Evolutionary conservation across 495 filamentous ascomycete genomes (phyloP).

Genomic region (Penicillium bialowiezense): DNA sequence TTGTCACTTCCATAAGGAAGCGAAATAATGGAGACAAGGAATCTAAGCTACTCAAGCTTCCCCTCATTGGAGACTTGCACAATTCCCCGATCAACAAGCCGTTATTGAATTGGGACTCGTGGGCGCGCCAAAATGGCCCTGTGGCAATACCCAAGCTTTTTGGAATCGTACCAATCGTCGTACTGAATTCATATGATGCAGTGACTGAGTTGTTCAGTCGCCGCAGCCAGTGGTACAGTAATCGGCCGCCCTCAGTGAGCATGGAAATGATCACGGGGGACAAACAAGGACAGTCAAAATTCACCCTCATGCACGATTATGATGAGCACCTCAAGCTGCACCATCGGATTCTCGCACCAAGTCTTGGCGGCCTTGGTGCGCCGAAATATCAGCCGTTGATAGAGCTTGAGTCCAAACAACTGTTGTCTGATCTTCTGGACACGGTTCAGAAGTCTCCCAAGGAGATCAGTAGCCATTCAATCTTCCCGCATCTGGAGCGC

Average conservation of each 20-base stretch:
- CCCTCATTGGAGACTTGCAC: constrained; percentile 30
- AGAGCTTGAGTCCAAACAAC: constrained; percentile 28
- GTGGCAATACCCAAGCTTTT: constrained; percentile 26
- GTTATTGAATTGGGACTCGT: constrained; percentile 25
- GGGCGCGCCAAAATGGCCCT: constrained; percentile 23
- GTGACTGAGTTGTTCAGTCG: constrained; percentile 31
- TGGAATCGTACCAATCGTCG: constrained; percentile 28
- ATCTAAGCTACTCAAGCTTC: constrained; percentile 18
- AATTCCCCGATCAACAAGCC: constrained; percentile 25
- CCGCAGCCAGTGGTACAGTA: constrained; percentile 35
- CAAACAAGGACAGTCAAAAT: constrained; percentile 19
- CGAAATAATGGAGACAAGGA: too few species aligned
- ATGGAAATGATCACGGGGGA: constrained; percentile 34
- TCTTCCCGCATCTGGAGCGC: constrained; percentile 27
- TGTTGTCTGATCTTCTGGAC: constrained; percentile 21
- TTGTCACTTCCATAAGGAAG: too few species aligned
- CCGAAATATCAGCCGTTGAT: constrained; percentile 24
- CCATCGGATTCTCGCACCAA: constrained; percentile 27
- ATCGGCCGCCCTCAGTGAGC: constrained; percentile 28
- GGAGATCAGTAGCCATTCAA: constrained; percentile 13
- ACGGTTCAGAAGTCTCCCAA: not conserved
- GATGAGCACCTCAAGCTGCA: constrained; percentile 29
- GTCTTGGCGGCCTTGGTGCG: constrained; percentile 18
- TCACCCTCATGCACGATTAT: constrained; percentile 33
- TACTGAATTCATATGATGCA: constrained; percentile 26